Conservation (phyloP, 805 yeast genomes). For the Lachancea waltii region DNA sequence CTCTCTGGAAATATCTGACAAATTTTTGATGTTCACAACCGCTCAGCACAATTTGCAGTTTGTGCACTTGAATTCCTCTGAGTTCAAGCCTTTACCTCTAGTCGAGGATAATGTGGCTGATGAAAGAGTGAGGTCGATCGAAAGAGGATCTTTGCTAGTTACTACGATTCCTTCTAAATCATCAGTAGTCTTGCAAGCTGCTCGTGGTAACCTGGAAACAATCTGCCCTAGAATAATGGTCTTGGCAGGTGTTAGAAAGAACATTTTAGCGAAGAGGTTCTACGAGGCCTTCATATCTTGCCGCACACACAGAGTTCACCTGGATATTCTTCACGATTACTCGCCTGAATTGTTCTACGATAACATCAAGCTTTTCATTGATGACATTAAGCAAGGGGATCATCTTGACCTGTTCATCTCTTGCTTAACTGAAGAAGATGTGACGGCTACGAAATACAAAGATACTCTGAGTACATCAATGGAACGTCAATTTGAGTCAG, state of each 20-base stretch:
- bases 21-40: slow-evolving; percentile 74
- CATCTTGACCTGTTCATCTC: slow-evolving; percentile 83
- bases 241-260: slow-evolving; percentile 68
- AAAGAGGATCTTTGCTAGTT: slow-evolving; percentile 84
- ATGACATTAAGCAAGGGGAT: slow-evolving; percentile 64
- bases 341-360: slow-evolving; percentile 60
- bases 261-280: slow-evolving; percentile 53
- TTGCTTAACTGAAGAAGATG: slow-evolving; percentile 81
- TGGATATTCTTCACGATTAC: slow-evolving; percentile 86
- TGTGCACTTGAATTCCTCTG: slow-evolving; percentile 52
- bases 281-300: slow-evolving; percentile 74
- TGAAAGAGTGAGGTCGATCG: slow-evolving; percentile 84
- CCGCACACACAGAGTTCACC: slow-evolving; percentile 83
- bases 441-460: slow-evolving; percentile 68
- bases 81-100: slow-evolving; percentile 36
- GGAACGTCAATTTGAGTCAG: slow-evolving; percentile 24
- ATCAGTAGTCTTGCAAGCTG: slow-evolving; percentile 83
- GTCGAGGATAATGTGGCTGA: slow-evolving; percentile 42
- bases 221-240: slow-evolving; percentile 91
- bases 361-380: slow-evolving; percentile 60
- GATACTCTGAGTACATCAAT: slow-evolving; percentile 48
- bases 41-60: slow-evolving; percentile 81
- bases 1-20: slow-evolving; percentile 65
- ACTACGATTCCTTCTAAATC: slow-evolving; percentile 76
- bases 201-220: slow-evolving; percentile 93